These are phyloP conservation scores for Pichia paraexigua DNA, from an alignment of 805 yeast species.

Conservation along the genomic window DNA sequence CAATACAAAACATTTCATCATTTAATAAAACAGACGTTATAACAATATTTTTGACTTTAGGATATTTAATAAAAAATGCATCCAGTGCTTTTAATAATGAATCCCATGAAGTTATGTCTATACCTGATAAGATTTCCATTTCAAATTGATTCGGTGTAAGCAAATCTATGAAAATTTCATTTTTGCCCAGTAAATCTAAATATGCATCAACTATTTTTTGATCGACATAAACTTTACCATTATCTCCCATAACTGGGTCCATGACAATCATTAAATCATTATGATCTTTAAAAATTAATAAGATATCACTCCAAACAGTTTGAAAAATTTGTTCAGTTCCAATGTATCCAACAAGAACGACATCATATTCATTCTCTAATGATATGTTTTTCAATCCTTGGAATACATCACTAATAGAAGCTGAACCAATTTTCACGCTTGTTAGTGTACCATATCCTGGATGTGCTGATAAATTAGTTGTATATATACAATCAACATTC, in stretches of 20 bases:
- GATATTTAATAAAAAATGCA: slow-evolving; percentile 35
- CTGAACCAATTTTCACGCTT: slow-evolving; percentile 46
- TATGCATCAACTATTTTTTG: slow-evolving; percentile 47
- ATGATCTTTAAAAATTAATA: slow-evolving; percentile 14
- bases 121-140: slow-evolving; percentile 49
- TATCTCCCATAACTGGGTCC: slow-evolving; percentile 92
- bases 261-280: slow-evolving; percentile 44
- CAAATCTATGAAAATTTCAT: slow-evolving; percentile 31
- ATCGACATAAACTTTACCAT: slow-evolving; percentile 72
- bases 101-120: slow-evolving; percentile 31
- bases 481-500: slow-evolving; percentile 87
- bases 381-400: slow-evolving; percentile 40
- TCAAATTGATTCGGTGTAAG: slow-evolving; percentile 75
- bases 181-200: slow-evolving; percentile 36
- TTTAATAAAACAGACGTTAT: slow-evolving; percentile 46
- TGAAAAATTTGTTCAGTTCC: slow-evolving; percentile 53
- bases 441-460: slow-evolving; percentile 73
- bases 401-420: slow-evolving; percentile 40
- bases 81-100: slow-evolving; percentile 33
- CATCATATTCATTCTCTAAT: slow-evolving; percentile 47
- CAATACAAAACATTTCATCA: slow-evolving; percentile 32
- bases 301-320: slow-evolving; percentile 32
- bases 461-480: slow-evolving; percentile 85
- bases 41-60: slow-evolving; percentile 41
- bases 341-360: slow-evolving; percentile 72